Conservation (phyloP, 2,329 filamentous ascomycete species). For the Aspergillus phoenicis region DNA sequence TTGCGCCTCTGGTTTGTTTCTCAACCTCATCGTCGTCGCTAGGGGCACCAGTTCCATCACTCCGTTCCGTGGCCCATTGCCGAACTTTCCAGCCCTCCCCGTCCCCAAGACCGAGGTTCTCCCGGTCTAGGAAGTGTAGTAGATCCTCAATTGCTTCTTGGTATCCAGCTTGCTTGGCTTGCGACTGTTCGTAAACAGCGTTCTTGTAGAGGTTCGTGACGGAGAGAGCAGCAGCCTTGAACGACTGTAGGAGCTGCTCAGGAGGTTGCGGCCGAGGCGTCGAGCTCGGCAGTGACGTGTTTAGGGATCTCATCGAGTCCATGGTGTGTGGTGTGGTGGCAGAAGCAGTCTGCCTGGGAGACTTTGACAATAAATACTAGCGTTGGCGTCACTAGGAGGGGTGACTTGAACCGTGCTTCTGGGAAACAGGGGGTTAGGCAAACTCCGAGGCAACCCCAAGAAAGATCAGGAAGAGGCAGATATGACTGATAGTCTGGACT, state of each 20-base stretch:
- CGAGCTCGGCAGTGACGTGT: conserved; percentile 61
- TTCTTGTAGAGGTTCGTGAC: conserved; percentile 97
- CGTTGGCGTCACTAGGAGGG: conserved; percentile 22
- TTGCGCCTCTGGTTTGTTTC: conserved; percentile 41
- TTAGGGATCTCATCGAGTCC: conserved; percentile 67
- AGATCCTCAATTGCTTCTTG: conserved; percentile 93
- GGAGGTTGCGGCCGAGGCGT: conserved; percentile 51
- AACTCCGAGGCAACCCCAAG: not conserved
- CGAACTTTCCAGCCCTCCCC: conserved; percentile 72
- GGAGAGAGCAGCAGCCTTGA: conserved; percentile 88
- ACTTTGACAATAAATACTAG: conserved; percentile 3
- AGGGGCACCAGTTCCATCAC: conserved; percentile 44
- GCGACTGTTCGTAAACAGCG: conserved; percentile 74
- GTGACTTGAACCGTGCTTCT: conserved; percentile 25
- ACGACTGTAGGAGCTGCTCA: conserved; percentile 74
- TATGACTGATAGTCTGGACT: conserved; percentile 3
- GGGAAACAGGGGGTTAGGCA: conserved; percentile 1
- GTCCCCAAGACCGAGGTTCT: conserved; percentile 75
- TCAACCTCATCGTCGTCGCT: conserved; percentile 51
- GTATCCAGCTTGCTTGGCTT: conserved; percentile 78
- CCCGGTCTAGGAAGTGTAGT: conserved; percentile 78
- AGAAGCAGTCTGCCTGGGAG: conserved; percentile 15
- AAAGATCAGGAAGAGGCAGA: not conserved
- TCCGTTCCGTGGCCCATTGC: conserved; percentile 59
- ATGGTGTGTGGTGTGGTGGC: conserved; percentile 41